Conservation (phyloP, 352 stramenopile species). For the Pythium grandisporangium region DNA sequence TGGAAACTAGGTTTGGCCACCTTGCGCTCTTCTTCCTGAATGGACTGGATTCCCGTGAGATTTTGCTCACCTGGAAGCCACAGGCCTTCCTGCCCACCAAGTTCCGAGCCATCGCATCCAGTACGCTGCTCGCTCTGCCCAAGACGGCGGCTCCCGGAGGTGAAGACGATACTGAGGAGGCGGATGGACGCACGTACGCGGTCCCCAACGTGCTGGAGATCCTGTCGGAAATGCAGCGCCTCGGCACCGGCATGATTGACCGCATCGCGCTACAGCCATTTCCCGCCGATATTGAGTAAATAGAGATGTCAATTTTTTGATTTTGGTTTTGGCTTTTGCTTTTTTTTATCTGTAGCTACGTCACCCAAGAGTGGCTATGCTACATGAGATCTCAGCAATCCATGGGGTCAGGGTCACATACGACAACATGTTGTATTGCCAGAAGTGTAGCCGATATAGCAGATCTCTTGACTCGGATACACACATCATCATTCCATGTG, state of each 20-base stretch:
- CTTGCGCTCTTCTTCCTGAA: slow-evolving; percentile 79
- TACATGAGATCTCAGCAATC: too few relatives aligned
- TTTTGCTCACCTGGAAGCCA: slow-evolving; percentile 75
- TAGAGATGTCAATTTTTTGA: too few relatives aligned
- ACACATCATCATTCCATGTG: too few relatives aligned
- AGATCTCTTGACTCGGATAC: too few relatives aligned
- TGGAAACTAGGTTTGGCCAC: slow-evolving; percentile 50
- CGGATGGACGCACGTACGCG: slow-evolving; percentile 23
- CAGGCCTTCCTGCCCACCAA: slow-evolving; percentile 67
- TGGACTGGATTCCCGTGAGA: slow-evolving; percentile 42
- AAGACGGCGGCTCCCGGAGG: slow-evolving; percentile 10
- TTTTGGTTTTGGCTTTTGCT: too few relatives aligned
- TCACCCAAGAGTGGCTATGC: too few relatives aligned
- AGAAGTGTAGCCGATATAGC: too few relatives aligned
- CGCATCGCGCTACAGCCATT: slow-evolving; percentile 47
- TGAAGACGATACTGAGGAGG: slow-evolving; percentile 15
- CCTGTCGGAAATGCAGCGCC: slow-evolving; percentile 60
- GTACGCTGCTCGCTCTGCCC: slow-evolving; percentile 42
- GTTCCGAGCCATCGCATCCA: slow-evolving; percentile 74
- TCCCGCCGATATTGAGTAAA: too few relatives aligned
- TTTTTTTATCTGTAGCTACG: too few relatives aligned
- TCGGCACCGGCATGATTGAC: slow-evolving; percentile 55
- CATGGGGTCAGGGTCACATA: too few relatives aligned
- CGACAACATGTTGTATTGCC: too few relatives aligned
- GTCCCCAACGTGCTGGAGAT: slow-evolving; percentile 76